Base-by-base conservation (phyloP, 2,329 filamentous ascomycete genomes). In the Lecanicillium sp. region DNA sequence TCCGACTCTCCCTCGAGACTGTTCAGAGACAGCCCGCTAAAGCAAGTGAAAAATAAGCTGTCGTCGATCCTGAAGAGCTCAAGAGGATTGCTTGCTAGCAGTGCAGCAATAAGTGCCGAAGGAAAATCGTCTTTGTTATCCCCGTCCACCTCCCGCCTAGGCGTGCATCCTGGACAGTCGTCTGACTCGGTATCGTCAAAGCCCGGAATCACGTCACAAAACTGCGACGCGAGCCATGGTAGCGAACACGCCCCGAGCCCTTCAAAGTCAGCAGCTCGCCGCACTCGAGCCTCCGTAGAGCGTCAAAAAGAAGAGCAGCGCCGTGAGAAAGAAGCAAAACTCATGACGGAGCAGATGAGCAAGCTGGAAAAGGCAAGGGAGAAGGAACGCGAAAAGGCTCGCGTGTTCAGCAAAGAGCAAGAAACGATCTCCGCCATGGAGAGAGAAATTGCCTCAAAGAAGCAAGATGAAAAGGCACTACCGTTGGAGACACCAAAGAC, bases 51-150 rank as follows among this genome's bases (percentile, higher is more conserved):
- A 65, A 87, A 85, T 54, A 94, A 88, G 57, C 70, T 97, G 34
- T 94, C 90, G 33, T 94, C 89, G 9, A 88, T 95, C 43, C 69
- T 96, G 50, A 89, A 88, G 61, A 85, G 82, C 40, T 92, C 89
- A 4, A 90, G 85, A 58, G 86, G 83, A 12, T 75, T 96, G 35
- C 81, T 96, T 46, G 87, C 83, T 14, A 94, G 84, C 49, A 90
- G 77, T 49, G 77, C 77, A 3, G 75, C 71, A 13, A 62, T 76
- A 28, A 81, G 76, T 49, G 77, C 77, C 0, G 77, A 81, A 48
- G 73, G 74, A 7, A 81, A 80, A 48, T 67, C 69, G 0, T 71
- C 69, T 4, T 54, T 79, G 6, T 53, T 78, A 15, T 79, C 77
- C 4, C 71, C 78, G 3, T 71, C 74, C 3, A 61, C 62, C 5